Base-by-base conservation (phyloP, 2,329 filamentous ascomycete genomes). In the Talaromyces amestolkiae region DNA sequence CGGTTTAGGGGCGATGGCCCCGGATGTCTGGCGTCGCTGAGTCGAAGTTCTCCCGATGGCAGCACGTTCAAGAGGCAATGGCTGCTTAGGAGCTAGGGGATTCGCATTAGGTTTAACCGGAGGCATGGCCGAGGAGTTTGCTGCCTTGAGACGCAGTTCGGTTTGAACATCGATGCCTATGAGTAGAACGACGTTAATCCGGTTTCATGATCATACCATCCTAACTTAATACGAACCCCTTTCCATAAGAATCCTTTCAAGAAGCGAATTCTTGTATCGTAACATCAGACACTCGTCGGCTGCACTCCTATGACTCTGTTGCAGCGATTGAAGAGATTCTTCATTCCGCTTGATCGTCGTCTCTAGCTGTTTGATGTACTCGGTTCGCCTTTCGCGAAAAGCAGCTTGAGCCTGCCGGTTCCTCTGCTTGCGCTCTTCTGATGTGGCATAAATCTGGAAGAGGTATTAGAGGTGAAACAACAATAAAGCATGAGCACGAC, bases 301-400 rank as follows among this genome's bases (percentile, higher is more conserved):
- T 65, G 95, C 95, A 74, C 88, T 93, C 72, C 95, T 91, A 76
- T 98, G 95, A 70, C 93, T 96, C 74, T 94, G 91, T 80, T 98
- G 95, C 67, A 99, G 85, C 74, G 89, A 96, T 72, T 96, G 91
- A 65, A 98, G 84, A 72, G 92, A 94, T 73, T 96, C 92, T 80
- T 99, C 95, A 84, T 98, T 94, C 72, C 95, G 91, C 75, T 95
- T 94, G 79, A 99, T 98, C 64, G 93, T 96, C 72, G 94, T 92
- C 81, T 99, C 95, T 31, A 99, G 86, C 79, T 99, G 95, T 82
- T 98, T 98, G 82, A 99, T 99, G 79, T 99, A 99, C 83, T 99
- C 95, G 64, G 94, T 98, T 66, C 95, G 89, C 70, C 95, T 90
- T 81, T 99, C 95, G 72, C 95, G 90, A 75, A 99, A 99, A 65